These are phyloP conservation scores for Penicillium odoratum DNA, from an alignment of 495 filamentous ascomycete species.

Conservation along the genomic window DNA sequence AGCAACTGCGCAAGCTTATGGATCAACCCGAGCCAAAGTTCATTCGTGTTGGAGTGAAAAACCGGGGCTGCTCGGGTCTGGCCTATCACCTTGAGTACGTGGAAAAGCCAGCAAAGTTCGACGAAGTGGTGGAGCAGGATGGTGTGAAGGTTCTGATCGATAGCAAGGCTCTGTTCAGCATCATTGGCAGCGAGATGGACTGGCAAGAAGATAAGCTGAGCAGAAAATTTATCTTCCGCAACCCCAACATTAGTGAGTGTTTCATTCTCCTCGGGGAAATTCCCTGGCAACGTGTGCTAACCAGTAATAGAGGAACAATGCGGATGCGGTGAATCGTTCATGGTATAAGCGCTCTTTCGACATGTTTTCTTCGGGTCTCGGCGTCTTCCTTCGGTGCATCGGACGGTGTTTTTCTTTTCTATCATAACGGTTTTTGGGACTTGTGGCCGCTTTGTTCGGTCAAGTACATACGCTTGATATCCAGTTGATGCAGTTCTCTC, in stretches of 20 bases:
- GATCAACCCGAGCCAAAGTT: conserved; percentile 83
- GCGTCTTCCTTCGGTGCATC: conserved; percentile 37
- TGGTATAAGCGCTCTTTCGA: conserved; percentile 54
- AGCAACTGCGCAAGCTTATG: conserved; percentile 72
- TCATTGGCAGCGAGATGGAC: conserved; percentile 99
- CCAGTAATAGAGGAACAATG: conserved; percentile 80
- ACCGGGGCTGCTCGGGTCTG: conserved; percentile 91
- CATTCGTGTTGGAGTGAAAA: conserved; percentile 92
- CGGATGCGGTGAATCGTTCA: conserved; percentile 96
- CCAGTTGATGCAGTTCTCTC: conserved; percentile 27
- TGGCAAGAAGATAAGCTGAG: conserved; percentile 96
- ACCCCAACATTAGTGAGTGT: conserved; percentile 95
- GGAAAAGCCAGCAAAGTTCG: conserved; percentile 81
- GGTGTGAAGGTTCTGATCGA: conserved; percentile 95
- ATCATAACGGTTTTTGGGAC: conserved; percentile 13
- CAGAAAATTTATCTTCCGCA: conserved; percentile 86
- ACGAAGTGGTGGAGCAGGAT: conserved; percentile 93
- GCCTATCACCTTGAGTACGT: conserved; percentile 97
- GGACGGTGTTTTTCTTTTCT: conserved; percentile 38
- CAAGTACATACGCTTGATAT: conserved; percentile 39
- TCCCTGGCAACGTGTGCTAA: background rate
- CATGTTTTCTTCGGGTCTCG: conserved; percentile 23
- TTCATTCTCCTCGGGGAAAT: background rate
- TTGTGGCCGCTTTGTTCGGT: conserved; percentile 20
- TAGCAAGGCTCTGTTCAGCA: conserved; percentile 94